A percentile compares a stretch with the other conserved stretches of the same genome.
Evolutionary conservation across 208 protist species (phyloP).

Genomic region (Vickermania ingenoplastis): DNA sequence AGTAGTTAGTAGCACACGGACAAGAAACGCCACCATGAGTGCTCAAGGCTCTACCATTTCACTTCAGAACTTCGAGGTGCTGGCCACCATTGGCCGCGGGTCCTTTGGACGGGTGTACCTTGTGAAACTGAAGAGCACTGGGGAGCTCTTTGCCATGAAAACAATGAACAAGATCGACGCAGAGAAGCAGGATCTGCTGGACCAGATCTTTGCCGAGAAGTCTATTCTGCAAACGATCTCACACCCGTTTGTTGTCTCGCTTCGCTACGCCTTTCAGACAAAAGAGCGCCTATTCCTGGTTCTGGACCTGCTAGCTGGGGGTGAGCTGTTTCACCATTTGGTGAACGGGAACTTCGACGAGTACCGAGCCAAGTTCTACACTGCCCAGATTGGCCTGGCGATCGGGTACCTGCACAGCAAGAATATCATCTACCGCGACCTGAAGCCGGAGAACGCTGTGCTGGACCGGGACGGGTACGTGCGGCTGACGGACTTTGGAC

Average conservation of each 20-base stretch:
- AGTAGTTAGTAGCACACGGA: no score
- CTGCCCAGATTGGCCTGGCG: conserved; percentile 83
- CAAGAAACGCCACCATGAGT: no score
- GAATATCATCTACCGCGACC: conserved; percentile 90
- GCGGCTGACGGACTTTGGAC: conserved; percentile 87
- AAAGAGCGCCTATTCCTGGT: conserved; percentile 87
- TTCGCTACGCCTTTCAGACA: conserved; percentile 96
- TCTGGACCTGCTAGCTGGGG: conserved; percentile 88
- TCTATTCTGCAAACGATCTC: conserved; percentile 86
- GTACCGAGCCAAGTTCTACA: conserved; percentile 84
- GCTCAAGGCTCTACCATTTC: conserved; percentile 69
- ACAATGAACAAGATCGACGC: conserved; percentile 74
- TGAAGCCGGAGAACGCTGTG: conserved; percentile 89
- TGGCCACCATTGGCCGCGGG: conserved; percentile 84
- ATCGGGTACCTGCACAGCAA: conserved; percentile 87
- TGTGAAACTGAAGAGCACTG: conserved; percentile 79
- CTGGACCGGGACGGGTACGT: conserved; percentile 77
- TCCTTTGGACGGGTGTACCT: conserved; percentile 90
- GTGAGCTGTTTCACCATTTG: conserved; percentile 86
- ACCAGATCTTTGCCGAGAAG: conserved; percentile 83
- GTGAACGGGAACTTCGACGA: conserved; percentile 64
- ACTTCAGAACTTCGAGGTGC: conserved; percentile 80
- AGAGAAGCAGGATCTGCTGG: conserved; percentile 36
- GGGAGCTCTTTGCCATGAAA: conserved; percentile 89
- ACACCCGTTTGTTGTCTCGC: conserved; percentile 91